Conservation (phyloP, 1,139 yeast genomes). For the Entelexis paramagnoliae region DNA sequence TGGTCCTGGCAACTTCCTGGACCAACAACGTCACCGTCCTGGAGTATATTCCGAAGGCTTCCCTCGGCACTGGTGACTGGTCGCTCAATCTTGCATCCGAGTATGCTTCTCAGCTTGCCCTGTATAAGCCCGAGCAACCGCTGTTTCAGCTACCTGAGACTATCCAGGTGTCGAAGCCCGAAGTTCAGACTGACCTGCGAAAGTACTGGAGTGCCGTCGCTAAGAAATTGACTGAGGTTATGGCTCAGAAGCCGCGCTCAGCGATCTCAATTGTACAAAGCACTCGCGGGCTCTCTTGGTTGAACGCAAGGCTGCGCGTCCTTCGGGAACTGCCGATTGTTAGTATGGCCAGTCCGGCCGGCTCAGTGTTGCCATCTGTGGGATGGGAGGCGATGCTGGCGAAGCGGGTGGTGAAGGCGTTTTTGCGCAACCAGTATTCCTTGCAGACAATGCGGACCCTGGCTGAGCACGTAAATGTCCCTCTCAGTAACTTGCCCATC, state of each 20-base stretch:
- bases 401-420: conserved; percentile 59
- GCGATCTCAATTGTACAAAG: conserved; percentile 65
- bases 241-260: conserved; percentile 54
- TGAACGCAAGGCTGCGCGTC: conserved; percentile 28
- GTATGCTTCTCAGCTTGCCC: conserved; percentile 9
- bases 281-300: conserved; percentile 40
- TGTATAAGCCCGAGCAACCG: conserved; percentile 14
- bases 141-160: conserved; percentile 29
- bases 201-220: conserved; percentile 27
- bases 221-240: conserved; percentile 44
- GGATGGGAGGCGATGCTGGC: conserved; percentile 79
- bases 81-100: conserved; percentile 6
- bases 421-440: conserved; percentile 68
- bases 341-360: conserved; percentile 36
- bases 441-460: conserved; percentile 53
- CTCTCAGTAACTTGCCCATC: conserved; percentile 70
- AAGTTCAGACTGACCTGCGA: conserved; percentile 8
- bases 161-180: conserved; percentile 21
- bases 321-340: conserved; percentile 53
- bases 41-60: conserved; percentile 7
- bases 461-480: conserved; percentile 67
- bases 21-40: conserved; percentile 4
- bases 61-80: conserved; percentile 7
- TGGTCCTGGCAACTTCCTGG: conserved; percentile 61
- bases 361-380: conserved; percentile 54